Percentiles rank a stretch among this genome's conserved stretches.
phyloP scores from a whole-genome alignment of 768 basidiomycete species.

The Panaeolus cyanescens region DNA sequence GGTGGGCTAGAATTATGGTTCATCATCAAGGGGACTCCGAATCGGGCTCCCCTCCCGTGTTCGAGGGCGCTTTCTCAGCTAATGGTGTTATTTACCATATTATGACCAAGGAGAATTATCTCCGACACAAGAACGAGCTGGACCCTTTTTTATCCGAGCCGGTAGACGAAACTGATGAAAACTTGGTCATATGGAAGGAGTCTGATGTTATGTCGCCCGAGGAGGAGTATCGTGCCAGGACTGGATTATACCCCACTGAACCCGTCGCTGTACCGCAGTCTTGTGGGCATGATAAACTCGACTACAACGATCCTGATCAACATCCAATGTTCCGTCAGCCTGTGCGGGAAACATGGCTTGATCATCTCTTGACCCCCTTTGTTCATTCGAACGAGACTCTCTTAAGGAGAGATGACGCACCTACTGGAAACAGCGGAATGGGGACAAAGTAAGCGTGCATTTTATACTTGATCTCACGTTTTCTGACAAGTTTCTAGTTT shows the following conservation, averaged over 20 bases:
- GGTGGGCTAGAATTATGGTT: slow-evolving; percentile 80
- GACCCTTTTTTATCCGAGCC: slow-evolving; percentile 50
- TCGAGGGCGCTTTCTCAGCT: slow-evolving; percentile 77
- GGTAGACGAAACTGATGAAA: slow-evolving; percentile 45
- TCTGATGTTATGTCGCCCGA: slow-evolving; percentile 61
- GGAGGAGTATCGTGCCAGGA: slow-evolving; percentile 43
- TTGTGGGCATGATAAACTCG: slow-evolving; percentile 72
- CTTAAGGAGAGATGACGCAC: slow-evolving; percentile 56
- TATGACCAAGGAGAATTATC: slow-evolving; percentile 69
- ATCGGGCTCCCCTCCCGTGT: slow-evolving; percentile 52
- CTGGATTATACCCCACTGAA: slow-evolving; percentile 20
- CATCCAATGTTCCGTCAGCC: slow-evolving; percentile 46
- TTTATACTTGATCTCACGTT: slow-evolving; percentile 7
- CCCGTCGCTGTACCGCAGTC: slow-evolving; percentile 32
- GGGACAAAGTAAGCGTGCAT: slow-evolving; percentile 50
- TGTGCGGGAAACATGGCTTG: slow-evolving; percentile 36
- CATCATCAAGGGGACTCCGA: slow-evolving; percentile 59
- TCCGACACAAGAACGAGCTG: slow-evolving; percentile 56
- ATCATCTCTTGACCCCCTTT: slow-evolving; percentile 39
- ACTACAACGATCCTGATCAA: slow-evolving; percentile 63
- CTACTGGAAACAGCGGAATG: slow-evolving; percentile 50
- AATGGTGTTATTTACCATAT: slow-evolving; percentile 72
- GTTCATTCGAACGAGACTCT: slow-evolving; percentile 30
- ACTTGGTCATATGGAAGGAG: slow-evolving; percentile 76
- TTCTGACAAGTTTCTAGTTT: slow-evolving; percentile 49